Percentiles rank a stretch among this genome's conserved stretches.
Conservation (phyloP, 768 basidiomycete species). For the Phlebiopsis flavidoalba region DNA sequence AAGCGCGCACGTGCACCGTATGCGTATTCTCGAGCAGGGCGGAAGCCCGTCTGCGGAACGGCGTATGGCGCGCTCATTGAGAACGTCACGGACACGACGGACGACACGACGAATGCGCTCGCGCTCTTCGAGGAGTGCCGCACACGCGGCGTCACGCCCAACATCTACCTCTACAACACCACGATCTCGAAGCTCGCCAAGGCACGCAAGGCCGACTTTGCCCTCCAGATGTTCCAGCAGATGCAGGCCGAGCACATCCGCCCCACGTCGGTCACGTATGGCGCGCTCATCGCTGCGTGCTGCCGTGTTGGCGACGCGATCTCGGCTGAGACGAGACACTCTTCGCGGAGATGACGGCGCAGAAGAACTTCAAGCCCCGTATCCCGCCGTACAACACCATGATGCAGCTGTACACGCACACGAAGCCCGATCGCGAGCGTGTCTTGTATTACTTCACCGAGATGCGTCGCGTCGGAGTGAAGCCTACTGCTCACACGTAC, state of each 20-base stretch:
- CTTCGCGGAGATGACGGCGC: constrained; percentile 78
- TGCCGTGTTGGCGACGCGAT: constrained; percentile 85
- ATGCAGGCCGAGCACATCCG: constrained; percentile 66
- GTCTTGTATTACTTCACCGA: constrained; percentile 72
- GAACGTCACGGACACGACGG: constrained; percentile 88
- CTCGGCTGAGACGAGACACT: constrained; percentile 68
- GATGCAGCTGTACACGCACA: constrained; percentile 94
- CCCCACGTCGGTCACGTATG: constrained; percentile 89
- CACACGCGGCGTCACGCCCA: constrained; percentile 63
- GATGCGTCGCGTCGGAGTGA: constrained; percentile 54
- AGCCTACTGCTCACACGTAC: constrained; percentile 89
- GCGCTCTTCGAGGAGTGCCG: constrained; percentile 79
- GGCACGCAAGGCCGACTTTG: constrained; percentile 89
- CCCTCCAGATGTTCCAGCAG: constrained; percentile 79
- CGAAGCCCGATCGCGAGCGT: constrained; percentile 78
- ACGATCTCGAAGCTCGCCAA: constrained; percentile 94
- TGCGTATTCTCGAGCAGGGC: constrained; percentile 71
- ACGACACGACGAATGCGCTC: constrained; percentile 86
- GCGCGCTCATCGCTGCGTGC: constrained; percentile 90
- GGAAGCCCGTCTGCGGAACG: constrained; percentile 78
- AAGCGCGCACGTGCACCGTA: constrained; percentile 79
- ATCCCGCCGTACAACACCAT: constrained; percentile 98
- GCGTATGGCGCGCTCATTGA: constrained; percentile 91
- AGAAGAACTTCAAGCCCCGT: constrained; percentile 75
- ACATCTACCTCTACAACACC: constrained; percentile 92